Percentiles rank a stretch among this genome's conserved stretches.
Conservation (phyloP, 352 stramenopile species). For the Pythium volutum region DNA sequence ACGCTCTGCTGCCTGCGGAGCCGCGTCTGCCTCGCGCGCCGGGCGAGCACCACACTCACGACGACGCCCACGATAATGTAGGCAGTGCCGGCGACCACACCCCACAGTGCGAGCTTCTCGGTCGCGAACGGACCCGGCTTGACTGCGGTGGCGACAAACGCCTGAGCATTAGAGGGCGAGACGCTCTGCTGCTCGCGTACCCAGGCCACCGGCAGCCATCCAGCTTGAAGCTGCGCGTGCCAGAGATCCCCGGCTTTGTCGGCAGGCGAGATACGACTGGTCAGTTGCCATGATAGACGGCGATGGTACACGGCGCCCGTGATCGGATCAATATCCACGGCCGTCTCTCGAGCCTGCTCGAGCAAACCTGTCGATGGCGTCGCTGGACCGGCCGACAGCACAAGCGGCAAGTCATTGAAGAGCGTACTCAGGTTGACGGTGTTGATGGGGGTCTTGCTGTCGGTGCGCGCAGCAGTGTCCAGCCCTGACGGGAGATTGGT, state of each 20-base stretch:
- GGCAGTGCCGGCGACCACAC: constrained; percentile 24
- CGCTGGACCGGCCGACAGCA: constrained; percentile 20
- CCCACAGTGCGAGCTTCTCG: constrained; percentile 39
- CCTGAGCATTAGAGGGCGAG: constrained; percentile 22
- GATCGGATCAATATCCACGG: constrained; percentile 47
- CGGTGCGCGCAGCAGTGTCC: neutral
- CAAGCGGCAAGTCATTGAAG: constrained; percentile 38
- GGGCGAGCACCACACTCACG: constrained; percentile 14
- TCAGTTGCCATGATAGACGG: constrained; percentile 52
- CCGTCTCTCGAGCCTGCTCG: constrained; percentile 17
- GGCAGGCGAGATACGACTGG: constrained; percentile 15
- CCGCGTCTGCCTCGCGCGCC: constrained; percentile 19
- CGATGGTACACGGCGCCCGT: constrained; percentile 50
- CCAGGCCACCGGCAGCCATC: constrained; percentile 49
- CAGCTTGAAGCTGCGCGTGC: constrained; percentile 26
- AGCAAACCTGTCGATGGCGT: constrained; percentile 2
- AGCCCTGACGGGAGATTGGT: constrained; percentile 36
- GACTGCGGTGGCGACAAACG: constrained; percentile 1
- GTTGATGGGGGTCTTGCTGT: neutral
- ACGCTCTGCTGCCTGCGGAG: constrained; percentile 25
- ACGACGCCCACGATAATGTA: constrained; percentile 26
- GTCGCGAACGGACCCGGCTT: constrained; percentile 30
- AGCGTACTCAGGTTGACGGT: constrained; percentile 49
- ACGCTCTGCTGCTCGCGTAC: constrained; percentile 45
- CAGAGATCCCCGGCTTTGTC: constrained; percentile 28